A percentile compares a stretch with the other conserved stretches of the same genome.
These are phyloP conservation scores for Daldinia sp. DNA, from an alignment of 2,329 filamentous ascomycete genomes.

Conservation along the genomic window DNA sequence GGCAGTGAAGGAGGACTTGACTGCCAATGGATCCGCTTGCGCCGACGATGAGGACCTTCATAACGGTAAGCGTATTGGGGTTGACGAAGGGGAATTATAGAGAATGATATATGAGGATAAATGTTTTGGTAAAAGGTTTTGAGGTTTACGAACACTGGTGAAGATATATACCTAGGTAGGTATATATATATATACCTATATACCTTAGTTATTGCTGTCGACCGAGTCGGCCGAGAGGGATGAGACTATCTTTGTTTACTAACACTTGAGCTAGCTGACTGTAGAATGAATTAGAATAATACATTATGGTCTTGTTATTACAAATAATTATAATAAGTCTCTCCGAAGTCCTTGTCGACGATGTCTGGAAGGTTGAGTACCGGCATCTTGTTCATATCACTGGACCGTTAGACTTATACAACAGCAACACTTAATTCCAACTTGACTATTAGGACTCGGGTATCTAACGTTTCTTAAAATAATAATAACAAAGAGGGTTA, in stretches of 20 bases:
- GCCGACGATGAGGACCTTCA: conserved; percentile 55
- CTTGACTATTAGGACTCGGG: too few relatives aligned
- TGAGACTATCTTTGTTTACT: neutral
- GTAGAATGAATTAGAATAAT: neutral
- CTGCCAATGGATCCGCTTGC: conserved; percentile 53
- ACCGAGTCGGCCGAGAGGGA: conserved; percentile 9
- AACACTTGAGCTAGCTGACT: neutral
- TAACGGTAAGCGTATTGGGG: conserved; percentile 21
- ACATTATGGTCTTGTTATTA: neutral
- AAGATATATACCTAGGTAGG: neutral
- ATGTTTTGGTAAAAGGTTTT: neutral
- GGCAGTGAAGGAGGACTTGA: conserved; percentile 51
- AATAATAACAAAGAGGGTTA: too few relatives aligned
- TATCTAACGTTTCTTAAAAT: too few relatives aligned
- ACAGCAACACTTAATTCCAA: too few relatives aligned
- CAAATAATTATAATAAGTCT: too few relatives aligned
- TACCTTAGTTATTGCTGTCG: neutral
- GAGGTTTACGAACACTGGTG: neutral
- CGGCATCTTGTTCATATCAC: too few relatives aligned
- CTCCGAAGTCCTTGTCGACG: too few relatives aligned
- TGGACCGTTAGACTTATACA: too few relatives aligned
- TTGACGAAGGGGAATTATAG: neutral
- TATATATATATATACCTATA: neutral
- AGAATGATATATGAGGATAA: too few relatives aligned
- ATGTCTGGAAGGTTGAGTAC: neutral